Conservation (phyloP, 2,329 filamentous ascomycete species). For the Aureobasidium musti region DNA sequence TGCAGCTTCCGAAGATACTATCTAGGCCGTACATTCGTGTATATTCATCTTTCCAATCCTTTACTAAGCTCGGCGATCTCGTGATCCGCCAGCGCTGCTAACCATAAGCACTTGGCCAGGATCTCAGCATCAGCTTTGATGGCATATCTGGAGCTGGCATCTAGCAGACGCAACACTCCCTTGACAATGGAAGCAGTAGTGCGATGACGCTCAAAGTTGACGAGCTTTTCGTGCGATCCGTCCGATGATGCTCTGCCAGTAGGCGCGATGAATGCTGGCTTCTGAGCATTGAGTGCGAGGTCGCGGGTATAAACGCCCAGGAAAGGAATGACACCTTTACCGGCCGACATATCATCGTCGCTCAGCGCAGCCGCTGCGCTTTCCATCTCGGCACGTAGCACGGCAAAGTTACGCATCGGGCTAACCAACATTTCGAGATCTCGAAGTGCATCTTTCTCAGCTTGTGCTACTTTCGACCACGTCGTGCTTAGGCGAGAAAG, state of each 20-base stretch:
- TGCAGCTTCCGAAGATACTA: not conserved
- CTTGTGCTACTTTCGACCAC: conserved; percentile 68
- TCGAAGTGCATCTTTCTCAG: conserved; percentile 65
- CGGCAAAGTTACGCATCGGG: conserved; percentile 75
- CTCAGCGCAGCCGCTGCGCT: conserved; percentile 41
- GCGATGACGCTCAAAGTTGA: conserved; percentile 83
- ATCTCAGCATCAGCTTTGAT: conserved; percentile 76
- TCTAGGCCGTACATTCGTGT: not conserved
- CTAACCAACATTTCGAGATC: conserved; percentile 73
- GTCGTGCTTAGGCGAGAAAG: conserved; percentile 65
- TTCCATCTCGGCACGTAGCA: conserved; percentile 78
- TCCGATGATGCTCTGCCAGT: conserved; percentile 46
- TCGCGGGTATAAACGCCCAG: conserved; percentile 81
- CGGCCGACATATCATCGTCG: conserved; percentile 37
- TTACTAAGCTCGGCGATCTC: conserved; percentile 58
- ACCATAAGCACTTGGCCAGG: conserved; percentile 81
- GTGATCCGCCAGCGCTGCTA: conserved; percentile 73
- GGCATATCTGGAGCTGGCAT: conserved; percentile 72
- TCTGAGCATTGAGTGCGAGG: conserved; percentile 76
- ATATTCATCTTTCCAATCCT: conserved; percentile 34
- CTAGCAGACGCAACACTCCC: conserved; percentile 73
- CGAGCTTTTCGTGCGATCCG: conserved; percentile 59
- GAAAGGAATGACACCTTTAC: conserved; percentile 78
- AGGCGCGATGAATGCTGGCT: conserved; percentile 66
- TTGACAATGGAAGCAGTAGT: conserved; percentile 76